Percentiles rank a stretch among this genome's conserved stretches.
Conservation (phyloP, 805 yeast species). For the Monosporozyma unispora region DNA sequence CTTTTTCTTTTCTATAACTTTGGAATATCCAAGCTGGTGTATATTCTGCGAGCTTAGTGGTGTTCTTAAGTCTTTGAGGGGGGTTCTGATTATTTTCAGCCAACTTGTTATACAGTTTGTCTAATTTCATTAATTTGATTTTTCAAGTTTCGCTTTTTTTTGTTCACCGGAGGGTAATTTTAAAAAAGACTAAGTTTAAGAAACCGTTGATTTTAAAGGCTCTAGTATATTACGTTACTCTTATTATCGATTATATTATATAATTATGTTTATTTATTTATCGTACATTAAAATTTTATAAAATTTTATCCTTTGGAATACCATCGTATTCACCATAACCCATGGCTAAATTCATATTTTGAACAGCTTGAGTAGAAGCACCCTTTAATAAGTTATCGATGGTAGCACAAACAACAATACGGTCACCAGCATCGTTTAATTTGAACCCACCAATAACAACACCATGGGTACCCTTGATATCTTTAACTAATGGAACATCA, state of each 20-base stretch:
- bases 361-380: conserved; percentile 97
- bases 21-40: not conserved
- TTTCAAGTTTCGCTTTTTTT: not conserved
- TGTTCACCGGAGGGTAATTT: not conserved
- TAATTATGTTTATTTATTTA: not conserved
- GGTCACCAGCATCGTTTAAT: conserved; percentile 75
- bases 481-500: conserved; percentile 88
- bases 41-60: not conserved
- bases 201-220: too few species aligned
- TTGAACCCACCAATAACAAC: conserved; percentile 94
- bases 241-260: not conserved
- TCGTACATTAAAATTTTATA: conserved; percentile 12
- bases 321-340: conserved; percentile 94
- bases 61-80: not conserved
- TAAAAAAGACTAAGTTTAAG: too few species aligned
- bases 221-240: not conserved
- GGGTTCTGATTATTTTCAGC: not conserved
- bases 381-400: conserved; percentile 95
- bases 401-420: conserved; percentile 91
- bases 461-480: conserved; percentile 89
- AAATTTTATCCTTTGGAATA: conserved; percentile 64
- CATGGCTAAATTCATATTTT: conserved; percentile 83
- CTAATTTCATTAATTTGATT: conserved; percentile 33
- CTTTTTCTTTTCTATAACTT: too few species aligned
- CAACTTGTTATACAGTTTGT: not conserved